A percentile compares a stretch with the other conserved stretches of the same genome.
Evolutionary conservation across 1,139 yeast genomes (phyloP).

Genomic region (Debaryomycetaceae sp.): DNA sequence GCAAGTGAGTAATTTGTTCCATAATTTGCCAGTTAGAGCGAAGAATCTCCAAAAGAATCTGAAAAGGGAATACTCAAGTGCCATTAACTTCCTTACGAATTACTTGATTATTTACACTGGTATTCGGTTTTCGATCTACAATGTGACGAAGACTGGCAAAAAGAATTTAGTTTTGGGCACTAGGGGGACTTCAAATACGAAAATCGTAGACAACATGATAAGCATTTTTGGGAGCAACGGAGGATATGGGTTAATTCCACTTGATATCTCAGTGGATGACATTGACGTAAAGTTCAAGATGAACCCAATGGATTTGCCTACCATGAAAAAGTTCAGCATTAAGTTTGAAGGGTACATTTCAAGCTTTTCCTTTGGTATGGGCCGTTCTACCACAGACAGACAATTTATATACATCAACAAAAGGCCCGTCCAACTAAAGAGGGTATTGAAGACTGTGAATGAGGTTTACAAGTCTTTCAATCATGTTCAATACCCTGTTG

Average conservation of each 20-base stretch:
- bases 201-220: slow-evolving; percentile 51
- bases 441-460: slow-evolving; percentile 57
- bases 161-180: slow-evolving; percentile 49
- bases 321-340: slow-evolving; percentile 16
- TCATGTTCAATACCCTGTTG: slow-evolving; percentile 70
- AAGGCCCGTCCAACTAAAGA: slow-evolving; percentile 66
- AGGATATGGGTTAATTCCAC: slow-evolving; percentile 50
- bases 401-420: slow-evolving; percentile 72
- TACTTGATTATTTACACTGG: slow-evolving; percentile 62
- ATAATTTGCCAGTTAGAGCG: slow-evolving; percentile 68
- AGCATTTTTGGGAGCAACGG: slow-evolving; percentile 71
- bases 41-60: slow-evolving; percentile 67
- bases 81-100: slow-evolving; percentile 59
- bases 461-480: slow-evolving; percentile 73
- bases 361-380: slow-evolving; percentile 69
- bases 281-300: slow-evolving; percentile 18
- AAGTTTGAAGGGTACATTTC: slow-evolving; percentile 63
- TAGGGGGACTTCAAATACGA: slow-evolving; percentile 39
- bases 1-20: slow-evolving; percentile 50
- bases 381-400: slow-evolving; percentile 63
- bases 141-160: slow-evolving; percentile 47
- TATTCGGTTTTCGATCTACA: slow-evolving; percentile 57
- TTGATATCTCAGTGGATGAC: slow-evolving; percentile 32
- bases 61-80: slow-evolving; percentile 69
- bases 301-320: slow-evolving; percentile 11